Evolutionary conservation across 345 rosid genomes (phyloP).

Genomic region (Brassica carinata): DNA sequence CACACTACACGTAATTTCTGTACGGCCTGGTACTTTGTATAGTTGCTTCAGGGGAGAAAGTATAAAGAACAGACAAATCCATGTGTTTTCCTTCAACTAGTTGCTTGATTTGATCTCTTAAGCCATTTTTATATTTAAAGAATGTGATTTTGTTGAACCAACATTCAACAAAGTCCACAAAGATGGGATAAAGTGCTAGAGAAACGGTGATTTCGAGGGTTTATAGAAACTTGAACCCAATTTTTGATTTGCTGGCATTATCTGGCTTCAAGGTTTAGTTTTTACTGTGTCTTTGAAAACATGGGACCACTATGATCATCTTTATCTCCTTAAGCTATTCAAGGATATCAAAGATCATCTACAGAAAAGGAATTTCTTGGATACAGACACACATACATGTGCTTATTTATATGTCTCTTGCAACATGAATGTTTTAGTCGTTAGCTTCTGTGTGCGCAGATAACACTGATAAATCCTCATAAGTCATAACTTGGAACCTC

Average conservation of each 20-base stretch:
- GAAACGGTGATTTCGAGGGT: slow-evolving; percentile 29
- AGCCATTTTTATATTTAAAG: neutral
- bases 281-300: slow-evolving; percentile 29
- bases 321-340: slow-evolving; percentile 23
- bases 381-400: slow-evolving; percentile 21
- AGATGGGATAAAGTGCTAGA: slow-evolving; percentile 39
- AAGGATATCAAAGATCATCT: neutral
- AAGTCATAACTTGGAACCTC: neutral
- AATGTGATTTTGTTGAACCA: slow-evolving; percentile 9
- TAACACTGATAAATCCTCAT: neutral
- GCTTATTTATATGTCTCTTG: slow-evolving; percentile 12
- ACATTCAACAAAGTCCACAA: slow-evolving; percentile 28
- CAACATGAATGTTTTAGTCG: neutral
- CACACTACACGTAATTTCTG: slow-evolving; percentile 19
- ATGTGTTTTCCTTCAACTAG: slow-evolving; percentile 18
- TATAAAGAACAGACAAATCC: slow-evolving; percentile 29
- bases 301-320: slow-evolving; percentile 31
- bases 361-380: slow-evolving; percentile 27
- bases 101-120: neutral
- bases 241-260: slow-evolving; percentile 22
- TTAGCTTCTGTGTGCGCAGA: too few relatives aligned
- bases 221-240: slow-evolving; percentile 40
- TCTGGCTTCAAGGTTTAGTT: slow-evolving; percentile 29
- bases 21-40: neutral
- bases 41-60: slow-evolving; percentile 1